Percentiles rank a stretch among this genome's conserved stretches.
Evolutionary conservation across 169 alveolate genomes (phyloP).

Genomic region (Besnoitia besnoiti): DNA sequence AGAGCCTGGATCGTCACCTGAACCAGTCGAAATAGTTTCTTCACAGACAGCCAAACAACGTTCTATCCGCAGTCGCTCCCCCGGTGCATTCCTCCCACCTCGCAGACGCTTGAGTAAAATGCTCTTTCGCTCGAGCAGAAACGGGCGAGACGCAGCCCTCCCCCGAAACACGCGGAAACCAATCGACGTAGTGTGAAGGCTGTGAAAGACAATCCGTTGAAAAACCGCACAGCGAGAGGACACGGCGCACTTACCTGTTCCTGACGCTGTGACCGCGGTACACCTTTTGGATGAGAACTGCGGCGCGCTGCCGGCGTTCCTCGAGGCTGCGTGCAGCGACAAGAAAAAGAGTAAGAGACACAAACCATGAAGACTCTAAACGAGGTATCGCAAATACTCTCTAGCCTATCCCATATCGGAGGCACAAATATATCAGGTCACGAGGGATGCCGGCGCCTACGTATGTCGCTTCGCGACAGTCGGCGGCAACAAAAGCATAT

Average conservation of each 20-base stretch:
- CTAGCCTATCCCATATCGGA: not conserved
- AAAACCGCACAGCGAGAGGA: not conserved
- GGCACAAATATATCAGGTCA: not conserved
- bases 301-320: conserved; percentile 29
- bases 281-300: conserved; percentile 66
- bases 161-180: not conserved
- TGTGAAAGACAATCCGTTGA: not conserved
- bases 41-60: no score
- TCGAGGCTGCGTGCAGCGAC: conserved; percentile 12
- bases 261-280: conserved; percentile 71
- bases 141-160: not conserved
- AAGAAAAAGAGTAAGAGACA: not conserved
- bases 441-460: not conserved
- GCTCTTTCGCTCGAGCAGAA: not conserved
- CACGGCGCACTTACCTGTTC: conserved; percentile 32
- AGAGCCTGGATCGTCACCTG: no score
- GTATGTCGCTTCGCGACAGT: no score
- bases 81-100: not conserved
- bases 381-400: not conserved
- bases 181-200: not conserved
- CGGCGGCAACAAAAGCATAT: not conserved
- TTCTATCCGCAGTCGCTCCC: no score
- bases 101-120: not conserved
- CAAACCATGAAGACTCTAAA: not conserved
- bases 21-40: no score